Evolutionary conservation across 2,329 filamentous ascomycete species (phyloP).

Genomic region (Arthrobotrys pseudoclavata): DNA sequence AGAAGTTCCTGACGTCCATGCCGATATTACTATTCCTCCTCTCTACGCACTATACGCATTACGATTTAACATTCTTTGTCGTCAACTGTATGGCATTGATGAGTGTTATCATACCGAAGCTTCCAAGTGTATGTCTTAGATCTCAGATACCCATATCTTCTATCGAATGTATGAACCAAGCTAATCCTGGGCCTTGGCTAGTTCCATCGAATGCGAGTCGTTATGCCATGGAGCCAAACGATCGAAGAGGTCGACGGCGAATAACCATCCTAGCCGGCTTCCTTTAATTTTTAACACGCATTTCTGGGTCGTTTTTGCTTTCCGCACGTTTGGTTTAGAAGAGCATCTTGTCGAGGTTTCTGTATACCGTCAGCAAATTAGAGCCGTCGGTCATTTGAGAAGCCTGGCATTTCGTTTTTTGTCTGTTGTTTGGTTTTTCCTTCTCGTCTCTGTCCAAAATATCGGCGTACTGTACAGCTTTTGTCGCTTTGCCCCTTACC

Average conservation of each 20-base stretch:
- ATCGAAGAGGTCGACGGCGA: constrained; percentile 57
- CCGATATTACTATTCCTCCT: constrained; percentile 94
- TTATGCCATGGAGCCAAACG: constrained; percentile 57
- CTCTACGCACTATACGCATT: constrained; percentile 99
- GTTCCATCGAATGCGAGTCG: constrained; percentile 58
- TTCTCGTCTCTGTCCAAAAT: constrained; percentile 28
- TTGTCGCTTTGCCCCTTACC: constrained; percentile 18
- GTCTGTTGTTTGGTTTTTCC: constrained; percentile 15
- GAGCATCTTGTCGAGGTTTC: constrained; percentile 47
- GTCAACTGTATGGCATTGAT: constrained; percentile 96
- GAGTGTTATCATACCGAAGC: constrained; percentile 93
- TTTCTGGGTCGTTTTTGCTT: constrained; percentile 21
- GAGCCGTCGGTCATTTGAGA: constrained; percentile 6
- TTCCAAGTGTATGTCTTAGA: constrained; percentile 81
- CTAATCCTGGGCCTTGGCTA: constrained; percentile 11
- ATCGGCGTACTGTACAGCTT: constrained; percentile 38
- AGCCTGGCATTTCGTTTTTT: constrained; percentile 6
- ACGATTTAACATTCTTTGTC: constrained; percentile 95
- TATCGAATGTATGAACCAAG: constrained; percentile 10
- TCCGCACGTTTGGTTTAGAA: constrained; percentile 40
- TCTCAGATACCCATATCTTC: constrained; percentile 12
- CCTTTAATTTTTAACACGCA: constrained; percentile 16
- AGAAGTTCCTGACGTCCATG: constrained; percentile 96
- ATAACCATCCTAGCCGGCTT: constrained; percentile 35
- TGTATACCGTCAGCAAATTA: constrained; percentile 11